A percentile compares a stretch with the other conserved stretches of the same genome.
phyloP scores from a whole-genome alignment of 345 rosid genomes.

The Microcos paniculata region DNA sequence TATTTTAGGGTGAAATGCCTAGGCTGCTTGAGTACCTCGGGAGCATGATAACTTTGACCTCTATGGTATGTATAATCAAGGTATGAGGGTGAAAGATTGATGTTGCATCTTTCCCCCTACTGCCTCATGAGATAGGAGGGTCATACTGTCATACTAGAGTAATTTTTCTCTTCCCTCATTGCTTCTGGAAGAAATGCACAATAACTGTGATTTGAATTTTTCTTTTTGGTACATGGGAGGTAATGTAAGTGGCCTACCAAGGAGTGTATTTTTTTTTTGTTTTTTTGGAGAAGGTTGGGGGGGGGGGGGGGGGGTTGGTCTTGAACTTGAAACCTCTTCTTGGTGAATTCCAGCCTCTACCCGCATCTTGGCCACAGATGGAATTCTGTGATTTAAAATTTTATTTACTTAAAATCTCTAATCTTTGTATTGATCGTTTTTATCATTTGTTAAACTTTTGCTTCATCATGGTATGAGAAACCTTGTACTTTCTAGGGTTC shows the following conservation, averaged over 20 bases:
- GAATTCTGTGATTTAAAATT: too few species aligned
- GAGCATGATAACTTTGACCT: neutral
- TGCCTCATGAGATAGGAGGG: neutral
- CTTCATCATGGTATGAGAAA: neutral
- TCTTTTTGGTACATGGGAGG: too few species aligned
- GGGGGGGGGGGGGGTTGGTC: too few species aligned
- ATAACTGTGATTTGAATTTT: neutral
- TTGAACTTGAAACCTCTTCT: too few species aligned
- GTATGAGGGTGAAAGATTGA: neutral
- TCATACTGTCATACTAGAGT: neutral
- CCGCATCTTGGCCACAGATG: too few species aligned
- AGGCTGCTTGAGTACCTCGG: neutral
- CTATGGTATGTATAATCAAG: neutral
- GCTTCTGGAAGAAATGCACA: neutral
- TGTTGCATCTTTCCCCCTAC: neutral
- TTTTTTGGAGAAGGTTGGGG: too few species aligned
- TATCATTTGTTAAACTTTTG: neutral
- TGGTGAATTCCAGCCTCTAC: too few species aligned
- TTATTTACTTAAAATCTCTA: neutral
- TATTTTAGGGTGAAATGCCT: neutral
- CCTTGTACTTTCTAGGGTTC: neutral
- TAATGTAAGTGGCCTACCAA: too few species aligned
- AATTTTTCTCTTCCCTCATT: neutral
- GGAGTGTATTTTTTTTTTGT: too few species aligned
- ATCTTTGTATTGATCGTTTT: neutral